phyloP scores from a whole-genome alignment of 306 rosid genomes.

The Rosa persica region DNA sequence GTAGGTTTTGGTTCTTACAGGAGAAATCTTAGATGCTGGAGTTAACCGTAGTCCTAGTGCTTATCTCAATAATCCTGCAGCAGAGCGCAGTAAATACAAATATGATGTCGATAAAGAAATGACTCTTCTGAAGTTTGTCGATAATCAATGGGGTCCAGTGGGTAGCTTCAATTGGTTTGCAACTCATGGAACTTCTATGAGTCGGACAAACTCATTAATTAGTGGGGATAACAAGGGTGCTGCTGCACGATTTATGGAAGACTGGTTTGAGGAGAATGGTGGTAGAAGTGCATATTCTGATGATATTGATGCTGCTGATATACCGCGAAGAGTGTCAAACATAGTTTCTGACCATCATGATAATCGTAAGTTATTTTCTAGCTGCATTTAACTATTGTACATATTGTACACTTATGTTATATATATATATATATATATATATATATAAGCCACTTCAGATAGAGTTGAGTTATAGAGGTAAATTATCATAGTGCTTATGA shows the following conservation, averaged over 20 bases:
- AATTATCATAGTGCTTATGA: too few species aligned
- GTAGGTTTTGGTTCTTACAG: conserved; percentile 44
- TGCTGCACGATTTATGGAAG: conserved; percentile 95
- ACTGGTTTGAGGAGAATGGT: conserved; percentile 66
- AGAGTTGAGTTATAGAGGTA: too few species aligned
- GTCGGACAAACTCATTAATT: conserved; percentile 74
- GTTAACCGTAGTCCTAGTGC: conserved; percentile 92
- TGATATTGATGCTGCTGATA: conserved; percentile 18
- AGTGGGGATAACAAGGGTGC: conserved; percentile 98
- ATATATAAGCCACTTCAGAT: too few species aligned
- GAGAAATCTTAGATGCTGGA: conserved; percentile 82
- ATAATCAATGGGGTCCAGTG: conserved; percentile 78
- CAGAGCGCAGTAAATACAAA: conserved; percentile 66
- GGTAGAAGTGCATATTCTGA: conserved; percentile 13
- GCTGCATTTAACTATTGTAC: neutral
- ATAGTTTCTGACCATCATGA: conserved; percentile 26
- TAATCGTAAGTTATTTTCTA: conserved; percentile 31
- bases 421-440: too few species aligned
- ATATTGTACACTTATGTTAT: too few species aligned
- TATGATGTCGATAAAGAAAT: conserved; percentile 84
- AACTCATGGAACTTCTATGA: conserved; percentile 98
- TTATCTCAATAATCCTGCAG: conserved; percentile 79
- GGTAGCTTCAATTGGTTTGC: conserved; percentile 97
- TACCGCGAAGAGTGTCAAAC: conserved; percentile 46
- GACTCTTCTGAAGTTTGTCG: conserved; percentile 85